phyloP scores from a whole-genome alignment of 2,329 filamentous ascomycete species.

The Penicillium sclerotiorum region DNA sequence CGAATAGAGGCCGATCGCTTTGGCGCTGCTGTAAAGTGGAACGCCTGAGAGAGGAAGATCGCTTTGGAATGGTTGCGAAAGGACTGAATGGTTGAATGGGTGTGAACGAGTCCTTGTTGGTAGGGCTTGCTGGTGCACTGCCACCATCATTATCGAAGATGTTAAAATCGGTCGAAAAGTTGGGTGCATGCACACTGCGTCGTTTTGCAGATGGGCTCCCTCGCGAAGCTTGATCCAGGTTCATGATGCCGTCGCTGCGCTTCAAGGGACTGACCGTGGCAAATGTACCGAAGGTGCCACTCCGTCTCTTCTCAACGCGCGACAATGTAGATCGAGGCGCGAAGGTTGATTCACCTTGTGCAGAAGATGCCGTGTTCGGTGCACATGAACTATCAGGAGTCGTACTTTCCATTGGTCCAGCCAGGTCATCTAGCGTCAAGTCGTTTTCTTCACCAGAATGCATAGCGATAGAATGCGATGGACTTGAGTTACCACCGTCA shows the following conservation, averaged over 20 bases:
- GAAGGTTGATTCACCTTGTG: constrained; percentile 26
- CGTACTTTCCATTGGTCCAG: constrained; percentile 26
- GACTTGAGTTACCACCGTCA: constrained; percentile 70
- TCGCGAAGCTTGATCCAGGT: constrained; percentile 73
- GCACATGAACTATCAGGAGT: constrained; percentile 27
- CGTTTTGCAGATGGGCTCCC: constrained; percentile 90
- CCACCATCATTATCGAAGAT: constrained; percentile 66
- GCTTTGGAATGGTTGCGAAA: constrained; percentile 63
- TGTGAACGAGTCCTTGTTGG: constrained; percentile 30
- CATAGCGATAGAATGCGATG: constrained; percentile 51
- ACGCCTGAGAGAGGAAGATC: constrained; percentile 76
- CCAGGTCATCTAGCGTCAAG: constrained; percentile 32
- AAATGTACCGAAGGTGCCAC: constrained; percentile 51
- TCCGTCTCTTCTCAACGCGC: constrained; percentile 54
- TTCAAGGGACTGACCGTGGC: constrained; percentile 80
- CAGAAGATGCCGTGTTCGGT: constrained; percentile 43
- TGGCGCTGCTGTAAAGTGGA: constrained; percentile 87
- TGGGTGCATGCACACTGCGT: constrained; percentile 80
- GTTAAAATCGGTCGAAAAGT: constrained; percentile 65
- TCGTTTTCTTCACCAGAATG: constrained; percentile 52
- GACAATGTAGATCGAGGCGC: constrained; percentile 44
- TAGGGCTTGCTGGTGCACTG: constrained; percentile 30
- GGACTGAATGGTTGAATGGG: constrained; percentile 47
- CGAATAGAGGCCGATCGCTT: constrained; percentile 64
- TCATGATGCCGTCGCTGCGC: constrained; percentile 87